Conservation (phyloP, 2,329 filamentous ascomycete genomes). For the Fusarium bactridioides region DNA sequence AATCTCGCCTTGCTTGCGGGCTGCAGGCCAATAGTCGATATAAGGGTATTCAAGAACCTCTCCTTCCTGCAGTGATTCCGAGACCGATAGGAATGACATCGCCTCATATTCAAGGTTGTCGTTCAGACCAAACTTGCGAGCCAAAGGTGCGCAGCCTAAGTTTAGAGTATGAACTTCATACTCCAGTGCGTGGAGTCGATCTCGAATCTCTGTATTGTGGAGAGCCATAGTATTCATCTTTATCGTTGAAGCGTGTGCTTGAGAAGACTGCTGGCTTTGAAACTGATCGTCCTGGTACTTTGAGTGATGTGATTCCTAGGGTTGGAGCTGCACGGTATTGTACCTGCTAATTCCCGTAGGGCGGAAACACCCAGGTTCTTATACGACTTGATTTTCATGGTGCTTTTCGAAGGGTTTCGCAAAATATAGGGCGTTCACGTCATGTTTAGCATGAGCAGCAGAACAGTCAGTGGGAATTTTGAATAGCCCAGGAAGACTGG, state of each 20-base stretch:
- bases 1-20: not conserved
- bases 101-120: not conserved
- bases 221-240: accelerated
- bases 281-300: not conserved
- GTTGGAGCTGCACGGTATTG: accelerated
- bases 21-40: not conserved
- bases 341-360: accelerated
- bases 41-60: not conserved
- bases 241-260: accelerated
- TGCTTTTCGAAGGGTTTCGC: not conserved
- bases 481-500: accelerated
- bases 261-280: too few species aligned
- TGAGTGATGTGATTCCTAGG: accelerated
- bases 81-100: not conserved
- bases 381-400: accelerated
- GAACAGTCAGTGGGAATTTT: accelerated
- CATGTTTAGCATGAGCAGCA: not conserved
- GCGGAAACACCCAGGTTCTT: accelerated
- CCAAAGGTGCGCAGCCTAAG: not conserved
- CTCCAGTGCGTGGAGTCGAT: not conserved
- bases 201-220: not conserved
- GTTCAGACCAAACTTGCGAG: not conserved
- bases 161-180: not conserved
- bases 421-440: accelerated
- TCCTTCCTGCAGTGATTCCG: not conserved